Base-by-base conservation (phyloP, 2,329 filamentous ascomycete genomes). In the Fragosphaeria purpurea region DNA sequence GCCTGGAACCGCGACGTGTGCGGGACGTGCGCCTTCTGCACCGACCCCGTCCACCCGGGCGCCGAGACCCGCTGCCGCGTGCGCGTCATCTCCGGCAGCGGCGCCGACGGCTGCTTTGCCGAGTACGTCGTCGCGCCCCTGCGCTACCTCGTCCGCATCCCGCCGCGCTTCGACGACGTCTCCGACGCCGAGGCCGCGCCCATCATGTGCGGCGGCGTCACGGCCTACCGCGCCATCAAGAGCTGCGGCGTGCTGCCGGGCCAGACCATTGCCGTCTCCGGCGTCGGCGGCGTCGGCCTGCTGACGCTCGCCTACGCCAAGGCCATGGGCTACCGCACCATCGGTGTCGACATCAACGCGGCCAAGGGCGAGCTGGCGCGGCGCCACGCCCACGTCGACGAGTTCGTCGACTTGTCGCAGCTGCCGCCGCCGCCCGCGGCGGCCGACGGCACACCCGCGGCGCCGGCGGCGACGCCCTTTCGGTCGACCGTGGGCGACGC, bases 191-290 rank as follows among this genome's bases (percentile, higher is more conserved):
- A 60, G 5, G 57, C 71, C 0, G 69, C 67, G 2, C 70, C 70
- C 0, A 62, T 71, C 6, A 53, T 72, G 35, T 73, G 70, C 48
- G 69, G 63, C 0, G 70, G 70, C 0, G 67, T 71, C 0, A 72
- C 70, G 1, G 69, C 68, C 0, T 72, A 71, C 53, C 68, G 67
- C 55, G 68, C 67, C 0, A 47, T 70, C 45, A 70, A 69, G 55
- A 53, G 52, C 1, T 63, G 62, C 35, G 57, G 50, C 4, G 53
- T 62, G 5, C 56, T 52, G 0, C 64, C 65, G 0, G 67, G 69
- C 3, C 59, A 66, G 47, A 69, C 62, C 60, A 53, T 70, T 1
- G 65, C 62, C 1, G 59, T 73, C 6, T 59, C 62, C 0, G 70
- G 69, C 2, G 69, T 61, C 2, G 68, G 62, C 0, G 70, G 70